Base-by-base conservation (phyloP, 257 asterid genomes). In the Capsicum chinense region DNA sequence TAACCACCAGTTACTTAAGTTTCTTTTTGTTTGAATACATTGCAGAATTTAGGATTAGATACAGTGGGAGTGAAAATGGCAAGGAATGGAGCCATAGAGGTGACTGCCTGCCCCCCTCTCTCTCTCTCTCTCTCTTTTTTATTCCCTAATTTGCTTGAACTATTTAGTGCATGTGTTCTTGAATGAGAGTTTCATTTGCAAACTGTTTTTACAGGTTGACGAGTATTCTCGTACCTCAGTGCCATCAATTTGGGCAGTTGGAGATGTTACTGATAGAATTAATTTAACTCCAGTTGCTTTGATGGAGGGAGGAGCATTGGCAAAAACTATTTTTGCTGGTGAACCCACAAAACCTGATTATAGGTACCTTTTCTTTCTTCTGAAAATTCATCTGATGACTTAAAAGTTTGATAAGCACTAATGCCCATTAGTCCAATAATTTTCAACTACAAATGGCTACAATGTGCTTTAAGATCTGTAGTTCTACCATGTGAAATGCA, bases 171-270 rank as follows among this genome's bases (percentile, higher is more conserved):
- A 33, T 82, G 33, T 54, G n/a, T 68, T 35, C 33, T 67, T 37
- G 64, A 54, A 83, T 54, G 56, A 4, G 48, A 37, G 15, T 83
- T 50, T 5, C n/a, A 56, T 48, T 52, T 84, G 59, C 62, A 56
- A 67, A 85, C 82, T 83, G 44, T 86, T 63, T 85, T 48, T 79
- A 76, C 85, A 97, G 99, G 98, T 96, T 68, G 97, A 94, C 81
- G 98, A 96, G 87, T 94, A 90, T 90, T 97, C 98, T 16, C 97
- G 86, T 63, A 85, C 98, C 79, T 95, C 98, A 79, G 94, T 97
- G 87, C 97, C 98, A 78, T 94, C 98, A 80, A 97, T 97, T 88
- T 97, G 98, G 98, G 99, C 97, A 6, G 99, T 97, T 76, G 99
- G 99, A 87, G 99, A 97, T 89, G 99, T 89, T 79, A 97, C 99